A percentile compares a stretch with the other conserved stretches of the same genome.
Conservation (phyloP, 129 eudicot species). For the Artemisia tridentata region DNA sequence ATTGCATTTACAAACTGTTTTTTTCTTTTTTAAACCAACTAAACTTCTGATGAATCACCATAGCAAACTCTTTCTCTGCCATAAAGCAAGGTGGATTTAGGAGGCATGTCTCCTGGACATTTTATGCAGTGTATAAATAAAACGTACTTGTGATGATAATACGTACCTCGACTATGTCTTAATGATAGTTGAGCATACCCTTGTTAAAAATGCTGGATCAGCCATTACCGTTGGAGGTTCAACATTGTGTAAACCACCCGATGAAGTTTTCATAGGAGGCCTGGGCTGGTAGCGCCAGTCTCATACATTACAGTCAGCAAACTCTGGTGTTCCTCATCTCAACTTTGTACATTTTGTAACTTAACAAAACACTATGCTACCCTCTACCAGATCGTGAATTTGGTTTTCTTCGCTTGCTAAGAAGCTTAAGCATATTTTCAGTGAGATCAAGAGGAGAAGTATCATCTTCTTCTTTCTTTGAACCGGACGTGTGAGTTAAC, state of each 20-base stretch:
- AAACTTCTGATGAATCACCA: background rate
- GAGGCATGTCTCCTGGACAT: too few relatives aligned
- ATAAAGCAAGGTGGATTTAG: background rate
- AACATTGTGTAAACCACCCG: background rate
- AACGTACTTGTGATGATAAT: too few relatives aligned
- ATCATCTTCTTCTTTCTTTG: constrained; percentile 45
- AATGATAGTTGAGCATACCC: too few relatives aligned
- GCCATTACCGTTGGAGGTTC: background rate
- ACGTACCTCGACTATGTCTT: too few relatives aligned
- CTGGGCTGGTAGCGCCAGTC: background rate
- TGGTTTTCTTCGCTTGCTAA: constrained; percentile 63
- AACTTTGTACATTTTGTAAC: constrained; percentile 15
- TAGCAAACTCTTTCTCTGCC: background rate
- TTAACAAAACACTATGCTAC: background rate
- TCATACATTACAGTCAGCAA: background rate
- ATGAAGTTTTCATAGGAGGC: background rate
- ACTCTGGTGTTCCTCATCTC: constrained; percentile 1
- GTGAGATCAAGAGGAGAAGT: constrained; percentile 64
- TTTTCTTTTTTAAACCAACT: background rate
- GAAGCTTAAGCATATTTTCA: constrained; percentile 88
- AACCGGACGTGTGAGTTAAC: constrained; percentile 83
- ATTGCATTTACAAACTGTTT: background rate
- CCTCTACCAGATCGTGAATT: constrained; percentile 42
- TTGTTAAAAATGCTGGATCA: background rate
- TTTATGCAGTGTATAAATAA: too few relatives aligned